Base-by-base conservation (phyloP, 345 rosid genomes). In the Dovyalis caffra region DNA sequence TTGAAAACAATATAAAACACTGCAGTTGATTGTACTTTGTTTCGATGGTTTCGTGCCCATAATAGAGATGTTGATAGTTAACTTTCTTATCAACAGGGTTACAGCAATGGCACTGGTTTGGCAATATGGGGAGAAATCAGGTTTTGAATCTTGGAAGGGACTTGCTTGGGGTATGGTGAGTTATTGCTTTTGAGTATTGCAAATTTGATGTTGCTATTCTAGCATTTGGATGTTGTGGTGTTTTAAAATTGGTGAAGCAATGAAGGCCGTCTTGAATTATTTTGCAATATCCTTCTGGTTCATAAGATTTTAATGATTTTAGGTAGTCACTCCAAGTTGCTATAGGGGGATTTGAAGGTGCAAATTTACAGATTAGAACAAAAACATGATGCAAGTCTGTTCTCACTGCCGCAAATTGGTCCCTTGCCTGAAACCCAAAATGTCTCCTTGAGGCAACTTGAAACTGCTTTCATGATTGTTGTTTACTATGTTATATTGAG, bases 141-240 rank as follows among this genome's bases (percentile, higher is more conserved):
- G 98, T 49, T 80, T 86, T 71, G 91, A 93, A 81, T 83, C 97
- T 28, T 93, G 99, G 97, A 95, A 95, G 86, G 97, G 98, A 76
- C 98, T 95, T 67, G 86, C 93, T 32, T 91, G 99, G 98, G 99
- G 96, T 23, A 93, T 95, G 96, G 98, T 91, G 79, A 86, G 93
- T 79, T 71, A 57, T 70, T 64, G 67, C 47, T 70, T 67, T 56
- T 37, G 9, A 23, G 51, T 16, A 14, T 25, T 75, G 25, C 35
- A 63, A 28, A 21, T 73, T 72, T 23, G 38, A 25, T 32, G 8
- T 49, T 16, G 14, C 61, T 65, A n/a, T 69, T 32, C 26, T 12
- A 70, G n/a, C 25, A 28, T 12, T 16, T 53, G 28, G 29, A 68
- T 38, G 29, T 18, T 58, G 26, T 11, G 0, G 11, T n/a, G 60